Base-by-base conservation (phyloP, 140 eudicot genomes). In the Flaveria floridana region DNA sequence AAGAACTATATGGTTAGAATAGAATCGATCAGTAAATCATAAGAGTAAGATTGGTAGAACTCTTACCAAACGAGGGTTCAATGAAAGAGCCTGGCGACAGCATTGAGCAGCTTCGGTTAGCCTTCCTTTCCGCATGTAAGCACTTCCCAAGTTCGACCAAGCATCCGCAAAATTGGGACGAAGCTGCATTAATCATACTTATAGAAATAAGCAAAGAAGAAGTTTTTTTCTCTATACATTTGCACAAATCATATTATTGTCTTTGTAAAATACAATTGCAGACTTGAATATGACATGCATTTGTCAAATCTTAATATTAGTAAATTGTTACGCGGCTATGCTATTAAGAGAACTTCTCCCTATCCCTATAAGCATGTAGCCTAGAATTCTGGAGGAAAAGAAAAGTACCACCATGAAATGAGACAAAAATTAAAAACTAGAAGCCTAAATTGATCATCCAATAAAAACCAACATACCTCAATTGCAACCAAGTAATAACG, bases 151-250 rank as follows among this genome's bases (percentile, higher is more conserved):
- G 82, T 95, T 95, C 10, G 99, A 95, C 99, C 99, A 95, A 48
- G 99, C 99, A 89, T 95, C 99, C 14, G 99, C 96, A 80, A 95
- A 95, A 82, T 89, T 95, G 18, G 97, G 99, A 52, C 97, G 97
- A 68, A 95, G 89, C 99, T 95, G 90, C 82, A 81, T 72, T n/a
- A 20, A 75, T 59, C 84, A 75, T 21, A 69, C 14, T 59, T n/a
- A 7, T 30, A 34, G 11, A 34, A 34, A 64, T 47, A 5, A 13
- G 13, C 34, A 26, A 10, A 65, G 0, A 37, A 34, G 3, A 6
- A 26, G 30, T 39, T 18, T 4, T 16, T 65, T 34, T 34, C 44
- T 15, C 50, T 16, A n/a, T 2, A 8, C 18, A 7, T 65, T 65
- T 65, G 70, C 51, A 37, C 26, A 65, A 65, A 34, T 18, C 18